Conservation (phyloP, 345 rosid genomes). For the Pelargonium nanum region DNA sequence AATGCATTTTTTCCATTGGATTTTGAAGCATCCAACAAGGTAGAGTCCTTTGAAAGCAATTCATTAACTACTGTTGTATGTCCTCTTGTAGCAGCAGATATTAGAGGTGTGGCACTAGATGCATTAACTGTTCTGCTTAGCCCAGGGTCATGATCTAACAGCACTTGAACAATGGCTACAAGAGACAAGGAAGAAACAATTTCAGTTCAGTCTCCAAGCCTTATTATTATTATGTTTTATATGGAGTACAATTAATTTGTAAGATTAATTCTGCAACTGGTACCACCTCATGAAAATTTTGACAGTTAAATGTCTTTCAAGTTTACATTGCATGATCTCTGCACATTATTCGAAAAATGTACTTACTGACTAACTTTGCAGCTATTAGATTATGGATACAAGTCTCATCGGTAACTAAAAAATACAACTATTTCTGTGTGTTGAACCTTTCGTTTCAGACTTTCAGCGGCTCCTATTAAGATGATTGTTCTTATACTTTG, state of each 20-base stretch:
- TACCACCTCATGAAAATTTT: neutral
- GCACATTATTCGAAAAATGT: too few species aligned
- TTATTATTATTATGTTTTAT: too few species aligned
- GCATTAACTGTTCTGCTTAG: conserved; percentile 66
- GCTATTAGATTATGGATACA: too few species aligned
- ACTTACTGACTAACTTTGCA: too few species aligned
- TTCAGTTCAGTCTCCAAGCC: neutral
- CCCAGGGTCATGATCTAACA: conserved; percentile 70
- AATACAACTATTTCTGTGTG: too few species aligned
- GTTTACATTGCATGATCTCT: too few species aligned
- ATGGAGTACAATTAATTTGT: neutral
- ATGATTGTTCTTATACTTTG: too few species aligned
- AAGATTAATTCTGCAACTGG: neutral
- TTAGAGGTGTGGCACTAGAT: conserved; percentile 79
- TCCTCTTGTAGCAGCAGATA: conserved; percentile 85
- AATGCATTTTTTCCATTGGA: conserved; percentile 85
- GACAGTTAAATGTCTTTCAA: neutral
- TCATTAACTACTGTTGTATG: conserved; percentile 79
- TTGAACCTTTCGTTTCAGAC: too few species aligned
- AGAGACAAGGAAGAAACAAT: conserved; percentile 19
- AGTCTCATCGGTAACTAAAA: too few species aligned
- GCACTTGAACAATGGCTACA: conserved; percentile 75
- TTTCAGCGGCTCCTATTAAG: neutral
- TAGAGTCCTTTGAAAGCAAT: conserved; percentile 63
- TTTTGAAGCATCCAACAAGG: conserved; percentile 60